Conservation (phyloP, 2,329 filamentous ascomycete species). For the Colletotrichum somersetense region DNA sequence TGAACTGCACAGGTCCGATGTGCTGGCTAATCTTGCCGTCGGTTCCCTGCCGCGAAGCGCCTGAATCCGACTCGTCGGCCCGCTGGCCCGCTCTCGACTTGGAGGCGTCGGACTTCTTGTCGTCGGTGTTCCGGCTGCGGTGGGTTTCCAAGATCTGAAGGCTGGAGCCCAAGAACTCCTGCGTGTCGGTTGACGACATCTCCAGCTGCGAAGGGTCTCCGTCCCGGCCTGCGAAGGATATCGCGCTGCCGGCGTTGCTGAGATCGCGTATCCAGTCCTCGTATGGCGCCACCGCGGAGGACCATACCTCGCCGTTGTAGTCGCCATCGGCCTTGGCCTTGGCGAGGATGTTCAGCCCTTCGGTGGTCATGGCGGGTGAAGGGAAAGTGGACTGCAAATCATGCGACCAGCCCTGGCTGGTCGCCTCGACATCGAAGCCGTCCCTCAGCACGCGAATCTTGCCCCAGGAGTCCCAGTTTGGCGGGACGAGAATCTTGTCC, state of each 20-base stretch:
- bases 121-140: conserved; percentile 66
- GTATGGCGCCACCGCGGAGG: conserved; percentile 76
- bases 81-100: conserved; percentile 44
- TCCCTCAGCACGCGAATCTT: conserved; percentile 95
- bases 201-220: conserved; percentile 65
- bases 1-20: conserved; percentile 95
- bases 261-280: conserved; percentile 85
- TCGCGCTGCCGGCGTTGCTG: conserved; percentile 66
- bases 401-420: conserved; percentile 87
- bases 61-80: conserved; percentile 44
- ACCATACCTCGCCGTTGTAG: conserved; percentile 53
- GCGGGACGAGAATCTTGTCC: conserved; percentile 93
- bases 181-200: conserved; percentile 78
- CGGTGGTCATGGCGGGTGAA: conserved; percentile 45
- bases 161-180: conserved; percentile 82
- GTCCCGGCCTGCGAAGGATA: conserved; percentile 65
- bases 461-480: conserved; percentile 98
- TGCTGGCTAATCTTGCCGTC: conserved; percentile 75
- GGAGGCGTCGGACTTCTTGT: conserved; percentile 45
- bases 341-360: conserved; percentile 43
- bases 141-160: conserved; percentile 78
- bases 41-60: conserved; percentile 49
- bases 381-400: conserved; percentile 76
- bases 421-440: conserved; percentile 89
- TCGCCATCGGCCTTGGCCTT: conserved; percentile 44